phyloP scores from a whole-genome alignment of 2,329 filamentous ascomycete genomes.

The Exophiala oligosperma region DNA sequence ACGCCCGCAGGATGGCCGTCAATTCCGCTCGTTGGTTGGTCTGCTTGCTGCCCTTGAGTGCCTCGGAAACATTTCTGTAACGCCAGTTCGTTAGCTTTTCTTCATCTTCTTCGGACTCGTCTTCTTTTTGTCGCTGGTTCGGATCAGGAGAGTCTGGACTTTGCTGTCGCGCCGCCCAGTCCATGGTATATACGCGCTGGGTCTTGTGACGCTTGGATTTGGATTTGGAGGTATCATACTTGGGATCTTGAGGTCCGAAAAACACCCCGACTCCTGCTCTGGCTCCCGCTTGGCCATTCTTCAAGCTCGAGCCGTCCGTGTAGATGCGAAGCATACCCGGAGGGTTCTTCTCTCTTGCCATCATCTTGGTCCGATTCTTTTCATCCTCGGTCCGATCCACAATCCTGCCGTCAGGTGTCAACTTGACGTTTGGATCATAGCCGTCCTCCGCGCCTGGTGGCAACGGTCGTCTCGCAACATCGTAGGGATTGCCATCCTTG shows the following conservation, averaged over 20 bases:
- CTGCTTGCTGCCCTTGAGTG: constrained; percentile 70
- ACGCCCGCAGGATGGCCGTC: constrained; percentile 78
- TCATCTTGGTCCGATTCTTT: constrained; percentile 48
- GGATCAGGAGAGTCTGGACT: not conserved
- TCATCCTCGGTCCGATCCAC: constrained; percentile 57
- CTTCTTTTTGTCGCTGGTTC: constrained; percentile 5
- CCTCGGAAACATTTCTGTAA: constrained; percentile 71
- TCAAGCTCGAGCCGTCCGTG: constrained; percentile 63
- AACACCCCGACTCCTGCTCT: constrained; percentile 63
- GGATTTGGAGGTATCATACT: constrained; percentile 42
- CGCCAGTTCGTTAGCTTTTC: constrained; percentile 29
- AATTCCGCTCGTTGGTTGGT: constrained; percentile 98
- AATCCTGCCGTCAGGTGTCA: constrained; percentile 56
- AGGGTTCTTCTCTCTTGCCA: constrained; percentile 40
- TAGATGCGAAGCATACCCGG: constrained; percentile 59
- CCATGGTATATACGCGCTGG: constrained; percentile 27
- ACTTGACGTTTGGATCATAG: constrained; percentile 59
- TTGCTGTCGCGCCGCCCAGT: constrained; percentile 24
- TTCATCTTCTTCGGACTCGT: constrained; percentile 9
- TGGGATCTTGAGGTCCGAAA: constrained; percentile 60
- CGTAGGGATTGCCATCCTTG: constrained; percentile 45
- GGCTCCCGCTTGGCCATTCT: constrained; percentile 57
- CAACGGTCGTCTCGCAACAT: constrained; percentile 57
- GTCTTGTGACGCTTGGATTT: constrained; percentile 7
- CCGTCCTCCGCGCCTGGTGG: constrained; percentile 59